These are phyloP conservation scores for Microascus cirrosus DNA, from an alignment of 2,329 filamentous ascomycete species.

Conservation along the genomic window DNA sequence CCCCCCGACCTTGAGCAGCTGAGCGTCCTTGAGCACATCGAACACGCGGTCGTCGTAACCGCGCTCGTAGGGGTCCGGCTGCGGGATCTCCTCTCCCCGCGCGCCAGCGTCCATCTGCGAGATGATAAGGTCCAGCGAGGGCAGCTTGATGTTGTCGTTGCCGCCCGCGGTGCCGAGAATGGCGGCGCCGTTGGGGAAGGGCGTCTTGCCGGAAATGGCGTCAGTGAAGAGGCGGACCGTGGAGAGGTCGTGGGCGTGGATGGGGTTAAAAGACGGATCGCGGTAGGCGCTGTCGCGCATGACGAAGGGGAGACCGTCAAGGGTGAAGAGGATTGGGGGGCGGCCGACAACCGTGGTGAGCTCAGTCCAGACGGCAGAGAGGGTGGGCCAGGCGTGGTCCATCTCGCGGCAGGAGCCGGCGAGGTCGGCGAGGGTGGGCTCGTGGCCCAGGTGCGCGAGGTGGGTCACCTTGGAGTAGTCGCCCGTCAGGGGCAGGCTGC, in stretches of 20 bases:
- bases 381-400: constrained; percentile 69
- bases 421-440: constrained; percentile 57
- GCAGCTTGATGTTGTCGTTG: constrained; percentile 55
- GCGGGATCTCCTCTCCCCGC: constrained; percentile 23
- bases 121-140: constrained; percentile 59
- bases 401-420: constrained; percentile 61
- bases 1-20: constrained; percentile 50
- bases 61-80: constrained; percentile 40
- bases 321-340: constrained; percentile 55
- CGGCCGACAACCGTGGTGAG: constrained; percentile 42
- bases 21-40: constrained; percentile 35
- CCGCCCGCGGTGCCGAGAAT: constrained; percentile 64
- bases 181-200: constrained; percentile 62
- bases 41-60: constrained; percentile 48
- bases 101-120: constrained; percentile 37
- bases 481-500: constrained; percentile 29
- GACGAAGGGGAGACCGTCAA: constrained; percentile 73
- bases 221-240: constrained; percentile 67
- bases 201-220: constrained; percentile 49
- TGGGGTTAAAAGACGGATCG: constrained; percentile 54
- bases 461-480: constrained; percentile 31
- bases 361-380: constrained; percentile 73
- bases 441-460: constrained; percentile 43
- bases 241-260: constrained; percentile 79
- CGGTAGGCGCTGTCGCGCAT: constrained; percentile 73